Base-by-base conservation (phyloP, 768 basidiomycete species). In the Gautieria morchelliformis region DNA sequence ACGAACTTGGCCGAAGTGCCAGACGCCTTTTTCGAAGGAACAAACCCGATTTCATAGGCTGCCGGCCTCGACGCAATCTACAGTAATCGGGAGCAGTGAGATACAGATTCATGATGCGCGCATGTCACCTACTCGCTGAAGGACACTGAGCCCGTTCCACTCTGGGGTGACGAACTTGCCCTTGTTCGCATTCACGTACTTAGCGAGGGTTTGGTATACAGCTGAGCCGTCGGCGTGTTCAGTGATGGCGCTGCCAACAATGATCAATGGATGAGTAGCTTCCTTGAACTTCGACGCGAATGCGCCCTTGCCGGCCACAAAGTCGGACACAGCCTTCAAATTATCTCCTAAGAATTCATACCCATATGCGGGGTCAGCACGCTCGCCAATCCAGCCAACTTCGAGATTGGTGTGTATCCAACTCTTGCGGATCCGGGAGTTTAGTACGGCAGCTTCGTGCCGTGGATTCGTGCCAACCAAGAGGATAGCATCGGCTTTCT, bases 391-490 rank as follows among this genome's bases (percentile, higher is more conserved):
- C 35, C 95, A 70, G 41, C 89, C 96, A 35, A 96, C 79, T 64
- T 97, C 90, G 33, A 94, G 78, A 47, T 83, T 80, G 6, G 84
- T 84, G 67, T 94, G 87, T 62, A 99, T 68, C 89, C 92, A 99
- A 64, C 83, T 87, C 77, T 93, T 94, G 64, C 96, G 82, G 65
- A 99, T 91, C 61, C 96, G 90, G 24, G 94, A 93, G 77, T 98
- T 99, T 62, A 98, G 77, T 56, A 97, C 94, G 20, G 96, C 88
- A 5, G 93, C 96, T 71, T 99, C 96, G 68, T 97, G 94, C 19
- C 96, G 79, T 10, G 95, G 95, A 73, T 98, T 96, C 44, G 93
- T 96, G 57, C 95, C 96, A 63, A 98, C 83, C 30, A 99, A 81
- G 8, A 98, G 82, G 62, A 99, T 90, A 19, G 74, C 90, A 64